Evolutionary conservation across 306 rosid genomes (phyloP), one percentile per base, ranked within the genome.

Genomic region (Parietaria judaica): DNA sequence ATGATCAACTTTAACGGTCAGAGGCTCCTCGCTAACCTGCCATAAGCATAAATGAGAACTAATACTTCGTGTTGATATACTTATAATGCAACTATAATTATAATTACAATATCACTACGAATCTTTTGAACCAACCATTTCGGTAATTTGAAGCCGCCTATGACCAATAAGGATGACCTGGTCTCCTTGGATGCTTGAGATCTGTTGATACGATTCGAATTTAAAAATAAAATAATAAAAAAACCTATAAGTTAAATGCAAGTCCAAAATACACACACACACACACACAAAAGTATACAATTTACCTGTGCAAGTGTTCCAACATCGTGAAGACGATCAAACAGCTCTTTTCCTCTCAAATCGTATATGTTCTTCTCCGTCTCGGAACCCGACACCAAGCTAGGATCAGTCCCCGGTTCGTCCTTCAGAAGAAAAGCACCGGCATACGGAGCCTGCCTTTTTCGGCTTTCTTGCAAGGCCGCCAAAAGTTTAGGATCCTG

Each of bases 1-100:
- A 82, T 94, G 99, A 78, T 94, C 99, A 56, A 94, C 99, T 84
- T 94, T 86, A 55, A 94, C 99, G n/a, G 99, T 88, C 58, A 94
- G 87, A 1, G 97, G 99, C 17, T 88, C 91, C 86, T 88, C 95
- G 11, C 79, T 83, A 56, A 78, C 95, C 99, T 94, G 83, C 44
- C 56, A 82, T 39, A 72, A 68, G 65, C 53, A 23, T 23, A 23
- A 23, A 23, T 23, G 31, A 23, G 31, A 23, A 23, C 31, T 23
- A 23, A 23, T 23, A 23, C 31, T 23, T 23, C 31, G 31, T 23
- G 31, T 23, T 23, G 31, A 23, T 23, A 23, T 23, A 23, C 31
- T 23, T 23, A 23, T 23, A 23, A 23, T 23, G 31, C 31, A 23
- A 23, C 31, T 23, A 23, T 23, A 23, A 76, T 56, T 38, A 17